Base-by-base conservation (phyloP, 2,329 filamentous ascomycete genomes). In the Ophiosphaerella narmari region DNA sequence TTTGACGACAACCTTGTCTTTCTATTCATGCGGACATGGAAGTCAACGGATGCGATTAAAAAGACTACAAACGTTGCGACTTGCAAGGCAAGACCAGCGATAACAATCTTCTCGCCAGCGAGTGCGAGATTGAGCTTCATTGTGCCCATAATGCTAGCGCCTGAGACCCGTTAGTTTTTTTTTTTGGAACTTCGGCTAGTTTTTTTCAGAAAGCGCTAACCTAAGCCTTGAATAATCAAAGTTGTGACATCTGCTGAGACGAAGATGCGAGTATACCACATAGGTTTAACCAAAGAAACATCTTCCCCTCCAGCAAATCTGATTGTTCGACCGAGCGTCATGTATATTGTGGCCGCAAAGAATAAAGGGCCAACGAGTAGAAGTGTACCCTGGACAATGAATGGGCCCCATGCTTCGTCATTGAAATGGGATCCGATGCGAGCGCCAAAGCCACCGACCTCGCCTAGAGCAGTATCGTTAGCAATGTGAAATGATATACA, bases 301-400 rank as follows among this genome's bases (percentile, higher is more conserved):
- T 63, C 54, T 39, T 66, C 61, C 6, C 63, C 67, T 3, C 57
- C 53, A 18, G 67, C 62, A 11, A 64, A 47, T 11, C 52, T 50
- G 13, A 78, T 72, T 2, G 76, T 66, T 21, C 74, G 71, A 2
- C 74, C 70, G 2, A 78, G 70, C 23, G 73, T 75, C 76, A 78
- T 78, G 66, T 79, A 78, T 23, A 79, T 68, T 0, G 75, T 74
- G 0, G 77, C 77, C 8, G 77, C 77, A 54, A 78, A 77, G 55
- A 78, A 74, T 5, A 76, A 69, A 2, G 77, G 76, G 1, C 77
- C 74, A n/a, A 77, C 51, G 1, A 79, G 71, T 18, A 77, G 60
- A 14, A 78, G 63, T 34, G 68, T 63, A n/a, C 73, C 72, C 56
- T 78, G 73, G 9, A 73, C 50, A 14, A 78, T 69, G 64, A 75